Base-by-base conservation (phyloP, 2,329 filamentous ascomycete species). In the Fusarium pseudoanthophilum region DNA sequence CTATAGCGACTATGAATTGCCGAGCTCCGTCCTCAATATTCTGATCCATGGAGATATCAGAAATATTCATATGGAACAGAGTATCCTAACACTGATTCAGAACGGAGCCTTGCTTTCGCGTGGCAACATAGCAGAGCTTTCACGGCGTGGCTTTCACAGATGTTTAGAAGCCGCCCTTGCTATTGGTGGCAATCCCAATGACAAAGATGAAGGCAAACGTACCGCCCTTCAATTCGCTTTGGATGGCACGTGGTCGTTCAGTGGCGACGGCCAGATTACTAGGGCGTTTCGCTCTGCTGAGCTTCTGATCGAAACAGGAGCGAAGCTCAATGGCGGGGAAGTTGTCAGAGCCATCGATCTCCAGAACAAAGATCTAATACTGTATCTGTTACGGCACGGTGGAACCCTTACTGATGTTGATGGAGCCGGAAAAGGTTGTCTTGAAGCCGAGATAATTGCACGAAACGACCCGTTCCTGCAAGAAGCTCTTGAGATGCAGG, bases 31-130 rank as follows among this genome's bases (percentile, higher is more conserved):
- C 9, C 34, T 37, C 15, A 21, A 1, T 39, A 21, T 39, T 37
- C 4, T 37, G 9, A 37, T 37, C 0, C 3, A 18, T 5, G 16
- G 4, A 5, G 36, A 37, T 37, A 5, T 37, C 9, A 16, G 34
- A 15, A 34, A 16, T 3, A 16, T 7, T 34, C 14, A 3, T 34
- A 36, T 5, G 16, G 36, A 37, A 37, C 3, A 37, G 9, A 37
- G 36, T 4, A 14, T 40, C 37, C 0, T 14, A 20, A 21, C 1
- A 7, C 37, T 40, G 11, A 9, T 49, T 3, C 2, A 4, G 2
- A 49, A 49, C 0, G 15, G 28, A 30, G 28, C 3, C 3, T 1
- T 0, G 3, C 3, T 32, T 1, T 5, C 16, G 1, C 11, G 0
- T 13, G 11, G 16, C 0, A 6, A 15, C 0, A 9, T 52, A 18